phyloP scores from a whole-genome alignment of 176 grass and related monocot genomes.

The Juncus effusus region DNA sequence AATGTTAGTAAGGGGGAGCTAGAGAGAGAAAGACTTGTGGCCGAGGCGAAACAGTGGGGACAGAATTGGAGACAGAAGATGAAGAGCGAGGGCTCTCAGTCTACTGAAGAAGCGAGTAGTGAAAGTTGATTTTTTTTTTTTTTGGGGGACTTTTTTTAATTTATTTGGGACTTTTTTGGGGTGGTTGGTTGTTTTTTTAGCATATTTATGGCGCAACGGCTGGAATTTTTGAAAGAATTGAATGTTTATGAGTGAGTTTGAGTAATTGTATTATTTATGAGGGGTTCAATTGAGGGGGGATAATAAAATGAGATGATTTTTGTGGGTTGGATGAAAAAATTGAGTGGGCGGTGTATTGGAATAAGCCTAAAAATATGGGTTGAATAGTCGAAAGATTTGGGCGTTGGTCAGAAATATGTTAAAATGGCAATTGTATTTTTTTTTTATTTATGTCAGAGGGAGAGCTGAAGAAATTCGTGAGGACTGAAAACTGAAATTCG shows the following conservation, averaged over 20 bases:
- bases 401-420: conserved; percentile 6
- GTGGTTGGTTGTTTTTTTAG: conserved; percentile 6
- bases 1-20: conserved; percentile 33
- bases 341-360: background rate
- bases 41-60: conserved; percentile 93
- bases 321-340: background rate
- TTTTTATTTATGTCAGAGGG: conserved; percentile 14
- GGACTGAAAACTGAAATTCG: too few species aligned
- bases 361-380: too few species aligned
- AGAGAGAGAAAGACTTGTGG: conserved; percentile 80
- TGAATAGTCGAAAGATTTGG: conserved; percentile 9
- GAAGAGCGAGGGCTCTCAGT: conserved; percentile 9
- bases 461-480: conserved; percentile 7
- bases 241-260: conserved; percentile 4
- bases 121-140: conserved; percentile 9
- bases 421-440: conserved; percentile 21
- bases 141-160: background rate
- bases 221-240: conserved; percentile 21
- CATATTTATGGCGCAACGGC: conserved; percentile 1
- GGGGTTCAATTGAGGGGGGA: too few species aligned
- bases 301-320: too few species aligned
- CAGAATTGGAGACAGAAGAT: conserved; percentile 83
- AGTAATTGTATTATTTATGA: conserved; percentile 4
- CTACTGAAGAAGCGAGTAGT: background rate
- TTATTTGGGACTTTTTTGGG: background rate